phyloP scores from a whole-genome alignment of 2,329 filamentous ascomycete genomes.

The Elsinoe perseae region DNA sequence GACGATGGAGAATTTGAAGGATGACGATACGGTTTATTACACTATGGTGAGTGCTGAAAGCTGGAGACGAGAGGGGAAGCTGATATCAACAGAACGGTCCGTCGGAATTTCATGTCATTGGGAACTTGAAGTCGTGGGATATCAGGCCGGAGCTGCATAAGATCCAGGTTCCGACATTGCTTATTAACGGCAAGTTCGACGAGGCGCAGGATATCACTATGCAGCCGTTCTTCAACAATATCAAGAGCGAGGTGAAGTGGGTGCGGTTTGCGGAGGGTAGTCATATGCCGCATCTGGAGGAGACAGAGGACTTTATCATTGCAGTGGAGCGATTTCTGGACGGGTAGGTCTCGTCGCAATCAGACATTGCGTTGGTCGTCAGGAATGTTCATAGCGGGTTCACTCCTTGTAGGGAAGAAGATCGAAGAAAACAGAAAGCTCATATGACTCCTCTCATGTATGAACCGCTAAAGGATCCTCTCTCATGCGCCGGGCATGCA shows the following conservation, averaged over 20 bases:
- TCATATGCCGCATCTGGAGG: conserved; percentile 34
- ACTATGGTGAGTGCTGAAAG: conserved; percentile 27
- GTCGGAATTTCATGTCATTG: conserved; percentile 34
- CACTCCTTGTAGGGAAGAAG: too few species aligned
- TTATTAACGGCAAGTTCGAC: conserved; percentile 40
- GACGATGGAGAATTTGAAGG: conserved; percentile 24
- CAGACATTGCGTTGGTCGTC: background rate
- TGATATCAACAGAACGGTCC: conserved; percentile 31
- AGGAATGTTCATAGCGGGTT: background rate
- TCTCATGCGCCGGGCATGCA: conserved; percentile 5
- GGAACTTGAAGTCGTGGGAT: conserved; percentile 36
- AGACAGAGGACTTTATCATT: conserved; percentile 31
- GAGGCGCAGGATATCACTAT: conserved; percentile 32
- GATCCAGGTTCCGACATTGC: conserved; percentile 34
- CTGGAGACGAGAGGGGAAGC: background rate
- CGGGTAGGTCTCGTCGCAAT: background rate
- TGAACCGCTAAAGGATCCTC: conserved; percentile 14
- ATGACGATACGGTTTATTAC: conserved; percentile 31
- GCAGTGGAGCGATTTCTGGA: conserved; percentile 31
- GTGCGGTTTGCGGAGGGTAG: conserved; percentile 29
- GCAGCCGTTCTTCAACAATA: conserved; percentile 32
- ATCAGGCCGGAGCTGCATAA: conserved; percentile 30
- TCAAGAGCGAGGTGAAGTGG: conserved; percentile 36
- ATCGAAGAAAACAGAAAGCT: background rate
- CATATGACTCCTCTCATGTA: conserved; percentile 8